A percentile compares a stretch with the other conserved stretches of the same genome.
Conservation (phyloP, 495 filamentous ascomycete species). For the Pseudevernia furfuracea region DNA sequence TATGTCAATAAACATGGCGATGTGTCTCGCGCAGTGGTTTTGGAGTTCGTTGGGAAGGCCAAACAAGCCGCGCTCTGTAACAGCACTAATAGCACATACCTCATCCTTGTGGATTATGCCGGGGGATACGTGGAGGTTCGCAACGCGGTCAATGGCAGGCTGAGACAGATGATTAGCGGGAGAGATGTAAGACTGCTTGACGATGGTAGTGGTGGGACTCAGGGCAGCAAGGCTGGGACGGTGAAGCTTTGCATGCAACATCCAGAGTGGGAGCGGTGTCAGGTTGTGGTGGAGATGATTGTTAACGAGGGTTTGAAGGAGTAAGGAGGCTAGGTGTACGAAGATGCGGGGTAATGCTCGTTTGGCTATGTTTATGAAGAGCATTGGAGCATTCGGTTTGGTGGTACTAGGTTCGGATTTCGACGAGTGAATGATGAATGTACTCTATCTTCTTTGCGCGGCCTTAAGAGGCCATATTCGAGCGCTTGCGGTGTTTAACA, state of each 20-base stretch:
- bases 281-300: constrained; percentile 85
- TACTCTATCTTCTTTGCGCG: background rate
- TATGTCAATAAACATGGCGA: constrained; percentile 99
- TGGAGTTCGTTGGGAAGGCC: constrained; percentile 93
- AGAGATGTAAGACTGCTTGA: constrained; percentile 81
- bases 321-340: constrained; percentile 30
- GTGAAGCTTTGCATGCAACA: constrained; percentile 96
- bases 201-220: constrained; percentile 57
- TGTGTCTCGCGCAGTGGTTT: constrained; percentile 81
- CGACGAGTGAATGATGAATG: constrained; percentile 3
- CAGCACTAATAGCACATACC: constrained; percentile 50
- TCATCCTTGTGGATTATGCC: constrained; percentile 78
- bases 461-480: background rate
- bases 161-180: constrained; percentile 90
- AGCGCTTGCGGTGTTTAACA: background rate
- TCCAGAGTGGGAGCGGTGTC: constrained; percentile 69
- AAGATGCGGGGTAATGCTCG: background rate
- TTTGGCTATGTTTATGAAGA: constrained; percentile 1
- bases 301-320: constrained; percentile 92
- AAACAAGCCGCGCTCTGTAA: constrained; percentile 81
- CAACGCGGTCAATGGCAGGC: constrained; percentile 89
- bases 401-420: background rate
- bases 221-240: constrained; percentile 38
- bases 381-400: constrained; percentile 2
- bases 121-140: constrained; percentile 88